These are phyloP conservation scores for Apiospora marii DNA, from an alignment of 2,329 filamentous ascomycete genomes.

Conservation along the genomic window DNA sequence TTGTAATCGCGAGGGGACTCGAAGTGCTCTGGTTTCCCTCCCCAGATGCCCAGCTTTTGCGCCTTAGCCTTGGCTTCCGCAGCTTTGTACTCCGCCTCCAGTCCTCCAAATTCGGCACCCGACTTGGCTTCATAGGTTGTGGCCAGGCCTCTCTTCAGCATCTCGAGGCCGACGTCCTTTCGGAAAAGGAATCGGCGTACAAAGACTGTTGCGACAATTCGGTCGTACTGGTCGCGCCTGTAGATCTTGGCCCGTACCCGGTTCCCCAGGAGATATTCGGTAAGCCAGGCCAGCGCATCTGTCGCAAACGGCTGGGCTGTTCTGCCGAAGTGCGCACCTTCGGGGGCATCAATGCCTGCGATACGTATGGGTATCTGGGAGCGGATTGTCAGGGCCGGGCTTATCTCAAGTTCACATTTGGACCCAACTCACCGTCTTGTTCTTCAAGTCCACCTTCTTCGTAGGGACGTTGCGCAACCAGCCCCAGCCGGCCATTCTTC, in stretches of 20 bases:
- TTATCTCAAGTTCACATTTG: not conserved
- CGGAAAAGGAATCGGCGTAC: constrained; percentile 73
- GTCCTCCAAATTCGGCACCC: constrained; percentile 86
- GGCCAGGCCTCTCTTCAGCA: constrained; percentile 85
- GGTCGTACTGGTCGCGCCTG: constrained; percentile 88
- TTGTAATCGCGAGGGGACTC: constrained; percentile 94
- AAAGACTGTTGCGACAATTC: constrained; percentile 86
- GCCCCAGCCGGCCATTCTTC: constrained; percentile 87
- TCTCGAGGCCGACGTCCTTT: constrained; percentile 85
- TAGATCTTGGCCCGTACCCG: constrained; percentile 85
- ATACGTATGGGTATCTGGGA: constrained; percentile 83
- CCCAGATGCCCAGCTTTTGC: constrained; percentile 79
- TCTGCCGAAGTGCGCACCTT: constrained; percentile 89
- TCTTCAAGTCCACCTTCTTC: constrained; percentile 72
- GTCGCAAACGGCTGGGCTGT: constrained; percentile 83
- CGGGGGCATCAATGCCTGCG: constrained; percentile 92
- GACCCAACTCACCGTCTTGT: constrained; percentile 71
- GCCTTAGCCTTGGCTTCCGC: constrained; percentile 73
- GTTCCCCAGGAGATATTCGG: constrained; percentile 71
- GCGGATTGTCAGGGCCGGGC: not conserved
- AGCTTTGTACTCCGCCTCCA: constrained; percentile 68
- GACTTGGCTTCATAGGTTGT: constrained; percentile 94
- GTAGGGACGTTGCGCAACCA: constrained; percentile 81
- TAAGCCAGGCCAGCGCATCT: constrained; percentile 86
- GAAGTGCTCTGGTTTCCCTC: constrained; percentile 64